phyloP scores from a whole-genome alignment of 139 green algal species.

The Tetradesmus lagerheimii region DNA sequence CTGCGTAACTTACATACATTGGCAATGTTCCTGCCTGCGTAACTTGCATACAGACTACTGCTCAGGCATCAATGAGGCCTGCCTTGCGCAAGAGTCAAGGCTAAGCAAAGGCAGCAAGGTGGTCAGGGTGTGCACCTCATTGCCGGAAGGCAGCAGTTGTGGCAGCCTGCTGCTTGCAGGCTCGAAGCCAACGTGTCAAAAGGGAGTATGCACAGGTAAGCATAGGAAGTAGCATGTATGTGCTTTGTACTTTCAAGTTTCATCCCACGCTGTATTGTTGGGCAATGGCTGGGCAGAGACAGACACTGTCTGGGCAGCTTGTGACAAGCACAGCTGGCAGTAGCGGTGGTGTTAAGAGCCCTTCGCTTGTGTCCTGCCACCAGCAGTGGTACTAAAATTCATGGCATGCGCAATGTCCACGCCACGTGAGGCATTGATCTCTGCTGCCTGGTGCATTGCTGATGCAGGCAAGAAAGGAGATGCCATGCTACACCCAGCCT shows the following conservation, averaged over 20 bases:
- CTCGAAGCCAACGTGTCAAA: background rate
- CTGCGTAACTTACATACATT: no score
- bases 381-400: no score
- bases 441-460: background rate
- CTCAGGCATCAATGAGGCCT: conserved; percentile 29
- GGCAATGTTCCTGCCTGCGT: background rate
- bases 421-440: no score
- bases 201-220: conserved; percentile 12
- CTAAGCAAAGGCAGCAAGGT: background rate
- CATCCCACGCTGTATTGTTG: no score
- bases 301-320: no score
- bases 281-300: no score
- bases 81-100: background rate
- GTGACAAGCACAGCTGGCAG: no score
- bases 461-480: conserved; percentile 28
- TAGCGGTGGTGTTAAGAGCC: no score
- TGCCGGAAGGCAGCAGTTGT: background rate
- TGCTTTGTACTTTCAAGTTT: no score
- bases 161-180: background rate
- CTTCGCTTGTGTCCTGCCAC: no score
- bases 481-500: background rate
- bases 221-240: background rate
- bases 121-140: background rate
- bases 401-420: no score
- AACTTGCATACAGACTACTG: background rate